phyloP scores from a whole-genome alignment of 2,329 filamentous ascomycete genomes.

The Stagonosporopsis chrysanthemi region DNA sequence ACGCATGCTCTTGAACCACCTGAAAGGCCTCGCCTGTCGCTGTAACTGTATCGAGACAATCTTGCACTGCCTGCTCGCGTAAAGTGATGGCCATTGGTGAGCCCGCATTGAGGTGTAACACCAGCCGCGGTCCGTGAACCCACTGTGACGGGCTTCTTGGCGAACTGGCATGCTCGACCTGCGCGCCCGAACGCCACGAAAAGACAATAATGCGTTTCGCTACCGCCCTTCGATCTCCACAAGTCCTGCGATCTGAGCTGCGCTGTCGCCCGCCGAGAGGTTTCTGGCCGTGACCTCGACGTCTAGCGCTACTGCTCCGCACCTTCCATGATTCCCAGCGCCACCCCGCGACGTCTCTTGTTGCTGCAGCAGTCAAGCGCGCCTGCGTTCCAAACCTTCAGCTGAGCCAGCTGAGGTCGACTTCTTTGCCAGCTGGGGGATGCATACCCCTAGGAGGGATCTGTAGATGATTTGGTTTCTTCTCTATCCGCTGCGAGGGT shows the following conservation, averaged over 20 bases:
- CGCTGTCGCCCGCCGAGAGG: slow-evolving; percentile 23
- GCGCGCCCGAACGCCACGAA: slow-evolving; percentile 36
- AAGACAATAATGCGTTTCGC: slow-evolving; percentile 33
- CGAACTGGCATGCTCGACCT: slow-evolving; percentile 20
- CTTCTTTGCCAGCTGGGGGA: slow-evolving; percentile 25
- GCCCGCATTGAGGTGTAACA: slow-evolving; percentile 20
- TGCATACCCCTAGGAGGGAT: slow-evolving; percentile 39
- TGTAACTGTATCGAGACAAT: slow-evolving; percentile 21
- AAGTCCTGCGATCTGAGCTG: slow-evolving; percentile 24
- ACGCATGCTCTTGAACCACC: slow-evolving; percentile 3
- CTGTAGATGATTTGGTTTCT: slow-evolving; percentile 75
- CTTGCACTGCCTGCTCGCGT: slow-evolving; percentile 17
- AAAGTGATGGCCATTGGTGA: slow-evolving; percentile 16
- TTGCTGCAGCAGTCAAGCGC: slow-evolving; percentile 29
- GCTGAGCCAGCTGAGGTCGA: slow-evolving; percentile 26
- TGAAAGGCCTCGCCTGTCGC: slow-evolving; percentile 8
- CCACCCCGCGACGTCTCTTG: slow-evolving; percentile 27
- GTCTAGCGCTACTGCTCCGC: slow-evolving; percentile 17
- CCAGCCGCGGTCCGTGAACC: slow-evolving; percentile 1
- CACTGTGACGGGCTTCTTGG: slow-evolving; percentile 23
- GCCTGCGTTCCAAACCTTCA: slow-evolving; percentile 37
- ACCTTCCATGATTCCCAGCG: slow-evolving; percentile 20
- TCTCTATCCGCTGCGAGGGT: slow-evolving; percentile 79
- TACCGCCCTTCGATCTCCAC: slow-evolving; percentile 25
- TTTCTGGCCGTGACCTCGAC: slow-evolving; percentile 8